Evolutionary conservation across 176 grass and related monocot species (phyloP).

Genomic region (Eragrostis curvula): DNA sequence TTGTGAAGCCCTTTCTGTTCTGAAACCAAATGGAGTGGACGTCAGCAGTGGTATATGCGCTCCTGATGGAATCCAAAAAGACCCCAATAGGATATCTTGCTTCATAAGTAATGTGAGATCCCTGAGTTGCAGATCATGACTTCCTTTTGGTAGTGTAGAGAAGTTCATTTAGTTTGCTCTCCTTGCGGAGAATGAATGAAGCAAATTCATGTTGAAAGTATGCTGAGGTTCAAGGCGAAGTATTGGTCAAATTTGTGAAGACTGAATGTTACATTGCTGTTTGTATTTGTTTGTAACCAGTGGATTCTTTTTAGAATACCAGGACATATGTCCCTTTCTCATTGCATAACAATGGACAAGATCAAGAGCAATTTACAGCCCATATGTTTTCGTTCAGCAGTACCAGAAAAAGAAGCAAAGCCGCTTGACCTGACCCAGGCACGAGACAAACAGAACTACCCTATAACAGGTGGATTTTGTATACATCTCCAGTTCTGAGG

Average conservation of each 20-base stretch:
- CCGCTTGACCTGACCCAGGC: too few relatives aligned
- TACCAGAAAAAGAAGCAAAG: too few relatives aligned
- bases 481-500: neutral
- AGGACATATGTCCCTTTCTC: too few relatives aligned
- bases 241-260: too few relatives aligned
- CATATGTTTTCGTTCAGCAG: too few relatives aligned
- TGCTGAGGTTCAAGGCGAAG: neutral
- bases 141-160: neutral
- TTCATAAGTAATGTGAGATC: slow-evolving; percentile 68
- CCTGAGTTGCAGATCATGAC: slow-evolving; percentile 29
- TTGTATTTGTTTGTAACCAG: too few relatives aligned
- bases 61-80: slow-evolving; percentile 72
- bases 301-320: too few relatives aligned
- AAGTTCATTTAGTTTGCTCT: slow-evolving; percentile 12
- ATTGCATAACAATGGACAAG: too few relatives aligned
- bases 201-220: neutral
- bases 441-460: too few relatives aligned
- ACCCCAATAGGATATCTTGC: slow-evolving; percentile 59
- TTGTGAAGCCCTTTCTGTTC: slow-evolving; percentile 55
- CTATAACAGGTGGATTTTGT: slow-evolving; percentile 7
- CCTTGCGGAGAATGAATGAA: neutral
- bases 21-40: slow-evolving; percentile 79
- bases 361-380: too few relatives aligned
- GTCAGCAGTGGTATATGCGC: slow-evolving; percentile 93
- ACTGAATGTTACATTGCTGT: neutral